Evolutionary conservation across 305 asterid species (phyloP).

Genomic region (Rubia peregrina): DNA sequence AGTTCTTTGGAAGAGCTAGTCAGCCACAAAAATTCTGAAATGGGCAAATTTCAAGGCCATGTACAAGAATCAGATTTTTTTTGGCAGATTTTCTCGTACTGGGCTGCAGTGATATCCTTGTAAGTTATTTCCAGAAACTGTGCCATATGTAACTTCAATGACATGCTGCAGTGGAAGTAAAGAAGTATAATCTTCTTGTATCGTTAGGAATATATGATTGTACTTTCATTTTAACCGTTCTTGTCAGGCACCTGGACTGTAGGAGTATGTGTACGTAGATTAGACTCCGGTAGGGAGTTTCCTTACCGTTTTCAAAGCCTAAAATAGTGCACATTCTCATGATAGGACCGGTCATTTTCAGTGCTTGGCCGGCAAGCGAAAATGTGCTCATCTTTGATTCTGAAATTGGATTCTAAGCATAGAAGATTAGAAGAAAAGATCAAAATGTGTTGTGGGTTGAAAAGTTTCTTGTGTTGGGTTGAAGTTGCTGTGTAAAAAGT

Average conservation of each 20-base stretch:
- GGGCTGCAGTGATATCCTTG: background rate
- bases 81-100: background rate
- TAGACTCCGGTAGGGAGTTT: background rate
- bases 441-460: background rate
- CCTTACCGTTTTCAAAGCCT: background rate
- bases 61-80: background rate
- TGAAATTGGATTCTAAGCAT: background rate
- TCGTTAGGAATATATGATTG: background rate
- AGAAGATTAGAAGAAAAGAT: background rate
- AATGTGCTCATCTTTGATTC: background rate
- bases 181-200: too few species aligned
- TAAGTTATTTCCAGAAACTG: background rate
- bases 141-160: background rate
- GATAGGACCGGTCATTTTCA: background rate
- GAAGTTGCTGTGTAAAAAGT: background rate
- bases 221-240: background rate
- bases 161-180: background rate
- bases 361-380: background rate
- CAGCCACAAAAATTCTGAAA: conserved; percentile 8
- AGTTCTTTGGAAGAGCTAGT: conserved; percentile 58
- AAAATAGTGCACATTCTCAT: background rate
- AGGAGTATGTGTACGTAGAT: too few species aligned
- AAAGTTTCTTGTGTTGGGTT: background rate
- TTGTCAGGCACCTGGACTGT: too few species aligned
- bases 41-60: background rate